A percentile compares a stretch with the other conserved stretches of the same genome.
Evolutionary conservation across 2,329 filamentous ascomycete genomes (phyloP).

Genomic region (Aspergillus fumigatiaffinis): DNA sequence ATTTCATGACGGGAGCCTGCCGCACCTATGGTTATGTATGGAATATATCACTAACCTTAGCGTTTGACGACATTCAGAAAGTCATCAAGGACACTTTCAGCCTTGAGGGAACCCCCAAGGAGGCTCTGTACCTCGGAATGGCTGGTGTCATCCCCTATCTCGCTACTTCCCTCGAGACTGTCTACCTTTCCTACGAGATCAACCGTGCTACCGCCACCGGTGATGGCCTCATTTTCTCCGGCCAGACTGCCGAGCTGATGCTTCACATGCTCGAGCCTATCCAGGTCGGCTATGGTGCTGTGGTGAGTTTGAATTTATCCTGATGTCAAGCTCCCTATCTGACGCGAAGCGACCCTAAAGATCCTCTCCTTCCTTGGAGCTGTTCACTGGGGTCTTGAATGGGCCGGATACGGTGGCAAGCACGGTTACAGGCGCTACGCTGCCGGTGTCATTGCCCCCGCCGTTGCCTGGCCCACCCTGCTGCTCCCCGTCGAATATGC

Average conservation of each 20-base stretch:
- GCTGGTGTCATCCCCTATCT: constrained; percentile 83
- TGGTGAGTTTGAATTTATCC: constrained; percentile 50
- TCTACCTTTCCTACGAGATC: constrained; percentile 78
- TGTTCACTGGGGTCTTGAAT: constrained; percentile 91
- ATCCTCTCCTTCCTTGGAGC: constrained; percentile 93
- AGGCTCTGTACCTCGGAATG: constrained; percentile 65
- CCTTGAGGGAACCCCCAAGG: constrained; percentile 60
- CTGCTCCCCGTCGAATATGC: constrained; percentile 81
- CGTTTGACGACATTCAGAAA: constrained; percentile 41
- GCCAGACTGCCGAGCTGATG: constrained; percentile 67
- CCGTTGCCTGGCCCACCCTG: constrained; percentile 85
- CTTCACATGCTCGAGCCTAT: constrained; percentile 77
- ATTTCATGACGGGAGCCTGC: background rate
- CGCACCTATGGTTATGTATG: background rate
- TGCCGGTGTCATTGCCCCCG: constrained; percentile 74
- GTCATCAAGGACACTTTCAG: constrained; percentile 67
- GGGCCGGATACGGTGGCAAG: constrained; percentile 62
- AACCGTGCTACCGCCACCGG: constrained; percentile 63
- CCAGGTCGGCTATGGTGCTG: constrained; percentile 85
- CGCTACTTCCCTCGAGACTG: constrained; percentile 75
- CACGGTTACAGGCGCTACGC: constrained; percentile 77
- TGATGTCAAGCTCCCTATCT: background rate
- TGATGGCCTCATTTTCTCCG: constrained; percentile 60
- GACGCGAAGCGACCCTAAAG: constrained; percentile 34
- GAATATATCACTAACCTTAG: constrained; percentile 5